Percentiles rank a stretch among this genome's conserved stretches.
phyloP scores from a whole-genome alignment of 2,329 filamentous ascomycete genomes.

The Mollisiaceae sp. region DNA sequence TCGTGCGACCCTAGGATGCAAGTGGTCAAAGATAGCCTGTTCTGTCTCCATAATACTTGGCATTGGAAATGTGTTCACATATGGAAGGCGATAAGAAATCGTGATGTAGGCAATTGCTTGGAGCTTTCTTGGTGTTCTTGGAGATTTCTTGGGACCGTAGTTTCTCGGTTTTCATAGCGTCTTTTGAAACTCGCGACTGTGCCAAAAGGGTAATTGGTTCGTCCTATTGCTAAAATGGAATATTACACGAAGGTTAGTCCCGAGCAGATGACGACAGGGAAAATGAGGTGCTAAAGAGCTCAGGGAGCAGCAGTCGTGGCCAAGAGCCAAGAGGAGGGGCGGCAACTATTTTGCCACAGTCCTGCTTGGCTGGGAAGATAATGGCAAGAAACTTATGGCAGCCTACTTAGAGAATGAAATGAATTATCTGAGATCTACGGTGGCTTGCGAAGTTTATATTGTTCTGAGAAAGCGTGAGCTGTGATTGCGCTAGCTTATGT shows the following conservation, averaged over 20 bases:
- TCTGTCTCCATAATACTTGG: neutral
- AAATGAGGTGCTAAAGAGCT: neutral
- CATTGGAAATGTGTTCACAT: neutral
- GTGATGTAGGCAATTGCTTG: conserved; percentile 14
- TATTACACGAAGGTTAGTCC: neutral
- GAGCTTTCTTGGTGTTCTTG: conserved; percentile 20
- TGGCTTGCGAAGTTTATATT: neutral
- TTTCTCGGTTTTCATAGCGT: neutral
- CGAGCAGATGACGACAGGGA: neutral
- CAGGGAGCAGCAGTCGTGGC: conserved; percentile 9
- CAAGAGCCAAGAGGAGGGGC: conserved; percentile 16
- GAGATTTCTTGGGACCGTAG: conserved; percentile 10
- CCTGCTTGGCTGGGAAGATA: conserved; percentile 7
- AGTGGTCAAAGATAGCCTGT: conserved; percentile 1
- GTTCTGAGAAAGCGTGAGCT: neutral
- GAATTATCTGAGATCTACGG: neutral
- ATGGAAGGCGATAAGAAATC: conserved; percentile 19
- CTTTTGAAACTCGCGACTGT: neutral
- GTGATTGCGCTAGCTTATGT: neutral
- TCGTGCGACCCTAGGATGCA: neutral
- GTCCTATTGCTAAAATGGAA: neutral
- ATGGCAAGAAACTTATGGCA: neutral
- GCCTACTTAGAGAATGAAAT: neutral
- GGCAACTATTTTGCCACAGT: conserved; percentile 1
- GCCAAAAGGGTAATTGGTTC: neutral